Conservation (phyloP, 2,329 filamentous ascomycete genomes). For the Rutstroemia sp. region DNA sequence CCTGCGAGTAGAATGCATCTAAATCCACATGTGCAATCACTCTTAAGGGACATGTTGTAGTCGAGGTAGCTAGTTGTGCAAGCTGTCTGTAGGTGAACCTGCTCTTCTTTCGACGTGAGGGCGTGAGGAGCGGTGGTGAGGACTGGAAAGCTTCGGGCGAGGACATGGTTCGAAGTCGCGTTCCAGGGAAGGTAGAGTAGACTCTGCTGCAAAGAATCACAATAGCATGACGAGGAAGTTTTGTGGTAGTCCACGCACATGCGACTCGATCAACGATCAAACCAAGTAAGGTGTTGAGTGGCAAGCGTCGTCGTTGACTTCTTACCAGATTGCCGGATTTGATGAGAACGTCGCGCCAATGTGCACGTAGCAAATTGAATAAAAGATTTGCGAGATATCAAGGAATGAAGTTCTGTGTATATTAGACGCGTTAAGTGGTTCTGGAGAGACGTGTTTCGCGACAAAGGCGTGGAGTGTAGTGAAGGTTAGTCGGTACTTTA, state of each 20-base stretch:
- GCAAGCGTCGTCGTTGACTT: no score
- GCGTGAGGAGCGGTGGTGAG: constrained; percentile 31
- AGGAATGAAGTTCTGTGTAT: no score
- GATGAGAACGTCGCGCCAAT: no score
- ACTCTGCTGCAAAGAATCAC: neutral
- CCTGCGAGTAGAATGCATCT: constrained; percentile 96
- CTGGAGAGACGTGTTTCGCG: no score
- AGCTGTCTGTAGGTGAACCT: constrained; percentile 82
- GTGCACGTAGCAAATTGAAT: no score
- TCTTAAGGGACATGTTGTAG: constrained; percentile 68
- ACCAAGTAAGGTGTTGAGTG: no score
- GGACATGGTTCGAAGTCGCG: constrained; percentile 30
- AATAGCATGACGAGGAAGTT: neutral
- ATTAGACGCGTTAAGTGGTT: no score
- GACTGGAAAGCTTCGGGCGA: constrained; percentile 41
- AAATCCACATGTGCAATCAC: constrained; percentile 90
- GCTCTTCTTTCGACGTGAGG: constrained; percentile 40
- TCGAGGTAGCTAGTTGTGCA: constrained; percentile 63
- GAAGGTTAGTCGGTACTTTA: neutral
- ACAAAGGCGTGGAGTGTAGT: neutral
- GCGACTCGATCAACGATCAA: no score
- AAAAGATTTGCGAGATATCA: no score
- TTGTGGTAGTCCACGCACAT: neutral
- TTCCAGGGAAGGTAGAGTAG: neutral
- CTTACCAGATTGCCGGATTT: no score